Evolutionary conservation across 2,329 filamentous ascomycete genomes (phyloP), one percentile per base, ranked within the genome.

Genomic region (Cercospora citrullina): DNA sequence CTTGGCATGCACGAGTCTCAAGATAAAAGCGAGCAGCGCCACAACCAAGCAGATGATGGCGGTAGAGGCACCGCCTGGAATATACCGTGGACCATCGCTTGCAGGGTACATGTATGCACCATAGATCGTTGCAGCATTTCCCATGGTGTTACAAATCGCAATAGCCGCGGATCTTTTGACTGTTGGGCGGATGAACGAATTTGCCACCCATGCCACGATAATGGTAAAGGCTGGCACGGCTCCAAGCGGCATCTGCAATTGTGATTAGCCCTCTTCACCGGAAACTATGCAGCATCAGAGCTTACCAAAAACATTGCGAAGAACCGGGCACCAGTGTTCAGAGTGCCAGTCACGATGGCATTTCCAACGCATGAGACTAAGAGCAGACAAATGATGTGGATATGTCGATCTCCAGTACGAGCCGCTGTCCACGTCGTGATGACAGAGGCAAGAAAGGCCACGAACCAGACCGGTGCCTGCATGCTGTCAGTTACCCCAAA

Each of bases 161-260:
- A 89, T 91, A 1, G 91, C 94, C 82, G 89, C 89, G 14, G 93
- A 93, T 90, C 85, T 87, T 71, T 91, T 91, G 30, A 88, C 90
- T 0, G 90, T 90, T 0, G 88, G 86, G 0, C 77, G 72, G 2
- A 77, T 76, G 33, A 73, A 72, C 1, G 70, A 72, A 31, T 72
- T 72, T 1, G 72, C 70, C 5, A 73, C 64, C 72, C 70, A 71
- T 2, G 76, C 70, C 9, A 78, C 71, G 33, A 78, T 76, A 36
- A 78, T 72, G 31, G 76, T 75, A 51, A 75, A 77, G 2, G 74
- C 75, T 5, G 74, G 72, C 7, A 78, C 70, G 21, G 72, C 70
- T 33, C 72, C 72, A n/a, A 63, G 60, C 16, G 60, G 60, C 60
- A 63, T 63, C 60, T 63, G 28, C 31, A 23, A 36, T 36, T 33